These are phyloP conservation scores for Candida wancherniae DNA, from an alignment of 805 yeast species.

Conservation along the genomic window DNA sequence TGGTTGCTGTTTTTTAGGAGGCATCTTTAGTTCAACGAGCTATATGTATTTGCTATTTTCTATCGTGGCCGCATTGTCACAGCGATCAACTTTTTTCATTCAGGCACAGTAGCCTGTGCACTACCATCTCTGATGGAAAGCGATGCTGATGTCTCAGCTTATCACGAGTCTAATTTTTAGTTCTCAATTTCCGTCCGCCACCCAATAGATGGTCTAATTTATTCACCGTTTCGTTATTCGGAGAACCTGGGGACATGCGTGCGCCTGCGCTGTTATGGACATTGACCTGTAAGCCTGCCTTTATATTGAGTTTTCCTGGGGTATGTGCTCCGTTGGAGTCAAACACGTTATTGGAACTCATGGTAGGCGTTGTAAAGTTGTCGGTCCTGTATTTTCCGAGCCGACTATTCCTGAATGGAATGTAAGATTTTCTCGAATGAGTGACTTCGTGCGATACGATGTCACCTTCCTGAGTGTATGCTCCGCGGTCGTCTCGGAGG, in stretches of 20 bases:
- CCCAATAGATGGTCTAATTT: slow-evolving; percentile 13
- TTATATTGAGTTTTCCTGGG: too few relatives aligned
- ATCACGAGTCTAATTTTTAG: too few relatives aligned
- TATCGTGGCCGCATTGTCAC: background rate
- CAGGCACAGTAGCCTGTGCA: background rate
- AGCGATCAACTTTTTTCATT: background rate
- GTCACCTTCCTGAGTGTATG: slow-evolving; percentile 14
- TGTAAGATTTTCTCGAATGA: slow-evolving; percentile 30
- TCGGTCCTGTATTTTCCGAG: slow-evolving; percentile 19
- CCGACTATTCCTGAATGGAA: slow-evolving; percentile 37
- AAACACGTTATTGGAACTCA: too few relatives aligned
- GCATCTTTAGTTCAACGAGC: slow-evolving; percentile 43
- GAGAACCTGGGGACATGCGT: slow-evolving; percentile 12
- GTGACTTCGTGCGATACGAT: slow-evolving; percentile 12
- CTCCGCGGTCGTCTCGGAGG: slow-evolving; percentile 58
- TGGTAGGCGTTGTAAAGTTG: slow-evolving; percentile 9
- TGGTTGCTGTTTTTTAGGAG: slow-evolving; percentile 66
- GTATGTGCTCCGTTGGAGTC: too few relatives aligned
- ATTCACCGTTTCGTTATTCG: slow-evolving; percentile 9
- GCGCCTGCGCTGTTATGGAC: too few relatives aligned
- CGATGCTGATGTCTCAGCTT: too few relatives aligned
- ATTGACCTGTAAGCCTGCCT: too few relatives aligned
- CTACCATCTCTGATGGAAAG: too few relatives aligned
- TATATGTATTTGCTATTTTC: slow-evolving; percentile 1
- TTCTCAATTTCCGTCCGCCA: slow-evolving; percentile 14